Evolutionary conservation across 176 grass and related monocot species (phyloP), one percentile per base, ranked within the genome.

Genomic region (Oryza meridionalis): DNA sequence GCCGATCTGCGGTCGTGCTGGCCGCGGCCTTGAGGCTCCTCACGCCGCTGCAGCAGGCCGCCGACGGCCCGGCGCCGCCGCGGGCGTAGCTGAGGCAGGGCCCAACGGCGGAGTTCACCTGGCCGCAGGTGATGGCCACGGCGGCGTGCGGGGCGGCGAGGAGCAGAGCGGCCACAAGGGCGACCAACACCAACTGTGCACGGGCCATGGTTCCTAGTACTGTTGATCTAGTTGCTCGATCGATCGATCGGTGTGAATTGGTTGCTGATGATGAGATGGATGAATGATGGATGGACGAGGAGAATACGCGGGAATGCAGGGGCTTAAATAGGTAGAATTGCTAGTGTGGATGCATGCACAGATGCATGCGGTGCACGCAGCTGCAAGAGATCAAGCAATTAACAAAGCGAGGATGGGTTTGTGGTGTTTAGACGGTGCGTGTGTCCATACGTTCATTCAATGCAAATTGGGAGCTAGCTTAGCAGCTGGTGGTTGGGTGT

Each of bases 41-140:
- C 40, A 90, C 79, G 5, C 79, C 73, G 44, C 16, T 83, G 73
- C 88, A 93, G 77, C 84, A 61, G 2, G 12, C 46, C 21, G 80
- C 0, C 1, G 88, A 67, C n/a, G 79, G 73, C 2, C 37, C 55
- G 42, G 73, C 21, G 45, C 72, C 77, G 7, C 59, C 67, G 9
- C 70, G 81, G 69, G 83, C 74, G 76, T 93, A 93, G 17, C 35
- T 0, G 22, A 87, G 7, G 81, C 91, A 93, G 12, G 91, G 77
- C 25, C 50, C 11, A 9, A 90, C 21, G 0, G 65, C 45, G 9
- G 76, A 77, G 24, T 37, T 63, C 12, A 93, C 88, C 22, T 93
- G 63, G 0, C 80, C 69, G 68, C 91, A 93, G 49, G 35, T 75
- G 11, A 90, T 67, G 13, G 77, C 55, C 7, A 62, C 53, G 17